Percentiles rank a stretch among this genome's conserved stretches.
phyloP scores from a whole-genome alignment of 1,139 yeast genomes.

The Saccharomyces hybrid region DNA sequence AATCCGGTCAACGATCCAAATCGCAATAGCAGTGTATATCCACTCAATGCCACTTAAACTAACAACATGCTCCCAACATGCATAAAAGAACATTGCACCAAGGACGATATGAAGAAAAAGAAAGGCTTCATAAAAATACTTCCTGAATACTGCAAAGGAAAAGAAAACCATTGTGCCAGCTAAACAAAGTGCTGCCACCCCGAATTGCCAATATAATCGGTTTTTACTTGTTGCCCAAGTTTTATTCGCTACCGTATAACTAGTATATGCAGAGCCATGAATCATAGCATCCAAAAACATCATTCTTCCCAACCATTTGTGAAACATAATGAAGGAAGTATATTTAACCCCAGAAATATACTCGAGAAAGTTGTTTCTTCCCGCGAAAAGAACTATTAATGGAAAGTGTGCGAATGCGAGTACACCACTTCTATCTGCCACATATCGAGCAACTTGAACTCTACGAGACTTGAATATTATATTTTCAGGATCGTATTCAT shows the following conservation, averaged over 20 bases:
- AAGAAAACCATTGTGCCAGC: constrained; percentile 24
- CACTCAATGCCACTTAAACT: no score
- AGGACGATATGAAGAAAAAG: no score
- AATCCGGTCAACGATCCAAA: no score
- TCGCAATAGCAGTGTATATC: no score
- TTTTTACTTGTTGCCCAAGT: no score
- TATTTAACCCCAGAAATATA: constrained; percentile 13
- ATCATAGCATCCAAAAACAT: no score
- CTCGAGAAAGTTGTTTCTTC: constrained; percentile 39
- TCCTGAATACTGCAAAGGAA: constrained; percentile 46
- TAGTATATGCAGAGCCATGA: constrained; percentile 11
- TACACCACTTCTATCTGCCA: constrained; percentile 49
- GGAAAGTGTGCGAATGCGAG: constrained; percentile 44
- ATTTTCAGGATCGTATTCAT: no score
- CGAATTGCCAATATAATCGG: no score
- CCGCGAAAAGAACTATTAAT: constrained; percentile 34
- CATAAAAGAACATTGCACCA: no score
- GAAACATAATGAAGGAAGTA: no score
- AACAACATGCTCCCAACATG: no score
- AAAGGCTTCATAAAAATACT: constrained; percentile 55
- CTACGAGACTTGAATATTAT: constrained; percentile 24
- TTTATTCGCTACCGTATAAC: constrained; percentile 24
- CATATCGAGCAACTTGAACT: constrained; percentile 35
- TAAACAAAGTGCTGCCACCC: constrained; percentile 10
- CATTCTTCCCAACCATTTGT: no score